phyloP scores from a whole-genome alignment of 306 rosid species.

The Amphicarpaea edgeworthii region DNA sequence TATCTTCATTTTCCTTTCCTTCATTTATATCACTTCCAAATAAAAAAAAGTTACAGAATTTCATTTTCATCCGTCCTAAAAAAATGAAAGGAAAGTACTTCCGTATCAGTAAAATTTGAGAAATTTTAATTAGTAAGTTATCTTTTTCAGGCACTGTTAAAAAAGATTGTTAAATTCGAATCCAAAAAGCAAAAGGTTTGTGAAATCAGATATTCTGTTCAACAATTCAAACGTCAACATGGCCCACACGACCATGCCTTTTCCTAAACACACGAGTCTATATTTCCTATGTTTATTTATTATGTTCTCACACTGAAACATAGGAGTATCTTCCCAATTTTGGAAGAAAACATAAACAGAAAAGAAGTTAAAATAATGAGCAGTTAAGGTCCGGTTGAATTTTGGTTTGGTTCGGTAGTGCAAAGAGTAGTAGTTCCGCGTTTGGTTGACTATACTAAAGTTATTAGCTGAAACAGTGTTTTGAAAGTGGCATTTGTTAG shows the following conservation, averaged over 20 bases:
- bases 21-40: not conserved
- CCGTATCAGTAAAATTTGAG: not conserved
- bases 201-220: conserved; percentile 43
- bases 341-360: not conserved
- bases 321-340: conserved; percentile 18
- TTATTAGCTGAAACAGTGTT: conserved; percentile 38
- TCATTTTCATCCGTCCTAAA: not conserved
- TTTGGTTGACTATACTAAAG: conserved; percentile 41
- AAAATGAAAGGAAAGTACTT: not conserved
- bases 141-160: conserved; percentile 17
- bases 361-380: conserved; percentile 28
- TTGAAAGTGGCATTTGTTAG: conserved; percentile 6
- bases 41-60: not conserved
- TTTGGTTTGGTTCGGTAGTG: conserved; percentile 61
- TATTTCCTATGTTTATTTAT: conserved; percentile 13
- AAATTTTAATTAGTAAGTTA: conserved; percentile 15
- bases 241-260: conserved; percentile 27
- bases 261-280: conserved; percentile 11
- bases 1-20: not conserved
- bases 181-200: conserved; percentile 15
- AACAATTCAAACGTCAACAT: conserved; percentile 44
- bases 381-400: conserved; percentile 53
- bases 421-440: conserved; percentile 5
- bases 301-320: conserved; percentile 36
- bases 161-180: conserved; percentile 10